phyloP scores from a whole-genome alignment of 2,329 filamentous ascomycete species.

The Neofusicoccum ribis region DNA sequence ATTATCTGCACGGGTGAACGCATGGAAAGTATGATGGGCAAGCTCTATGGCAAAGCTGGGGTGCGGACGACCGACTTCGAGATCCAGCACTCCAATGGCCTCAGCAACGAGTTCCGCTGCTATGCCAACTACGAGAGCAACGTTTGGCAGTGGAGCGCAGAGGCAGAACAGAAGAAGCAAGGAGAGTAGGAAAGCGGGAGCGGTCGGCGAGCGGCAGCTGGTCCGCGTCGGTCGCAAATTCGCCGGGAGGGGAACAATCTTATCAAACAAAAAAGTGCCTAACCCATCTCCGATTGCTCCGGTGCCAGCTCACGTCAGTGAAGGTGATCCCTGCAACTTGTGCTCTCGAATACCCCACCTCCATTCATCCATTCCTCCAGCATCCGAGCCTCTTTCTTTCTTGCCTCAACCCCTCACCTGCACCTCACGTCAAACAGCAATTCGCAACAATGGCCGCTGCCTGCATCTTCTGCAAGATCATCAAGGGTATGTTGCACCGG shows the following conservation, averaged over 20 bases:
- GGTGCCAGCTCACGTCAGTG: background rate
- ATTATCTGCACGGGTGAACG: constrained; percentile 77
- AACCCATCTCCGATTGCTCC: constrained; percentile 8
- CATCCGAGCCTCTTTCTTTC: background rate
- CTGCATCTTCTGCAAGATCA: constrained; percentile 98
- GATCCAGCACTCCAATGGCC: constrained; percentile 66
- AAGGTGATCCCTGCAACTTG: constrained; percentile 7
- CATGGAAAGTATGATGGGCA: constrained; percentile 65
- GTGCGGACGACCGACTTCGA: constrained; percentile 67
- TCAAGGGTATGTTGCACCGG: constrained; percentile 69
- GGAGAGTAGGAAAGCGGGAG: constrained; percentile 11
- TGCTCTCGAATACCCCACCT: constrained; percentile 10
- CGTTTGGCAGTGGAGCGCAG: constrained; percentile 38
- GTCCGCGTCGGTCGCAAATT: background rate
- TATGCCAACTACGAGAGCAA: constrained; percentile 75
- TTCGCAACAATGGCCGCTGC: constrained; percentile 50
- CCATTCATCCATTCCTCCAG: background rate
- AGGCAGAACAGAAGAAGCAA: background rate
- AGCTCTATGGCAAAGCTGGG: constrained; percentile 66
- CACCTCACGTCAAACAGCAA: background rate
- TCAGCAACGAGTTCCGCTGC: constrained; percentile 80
- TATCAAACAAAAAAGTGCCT: background rate
- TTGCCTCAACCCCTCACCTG: background rate
- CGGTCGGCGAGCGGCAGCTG: background rate
- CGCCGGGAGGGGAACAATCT: background rate